These are phyloP conservation scores for Aureobasidium namibiae DNA, from an alignment of 2,329 filamentous ascomycete species.

Conservation along the genomic window DNA sequence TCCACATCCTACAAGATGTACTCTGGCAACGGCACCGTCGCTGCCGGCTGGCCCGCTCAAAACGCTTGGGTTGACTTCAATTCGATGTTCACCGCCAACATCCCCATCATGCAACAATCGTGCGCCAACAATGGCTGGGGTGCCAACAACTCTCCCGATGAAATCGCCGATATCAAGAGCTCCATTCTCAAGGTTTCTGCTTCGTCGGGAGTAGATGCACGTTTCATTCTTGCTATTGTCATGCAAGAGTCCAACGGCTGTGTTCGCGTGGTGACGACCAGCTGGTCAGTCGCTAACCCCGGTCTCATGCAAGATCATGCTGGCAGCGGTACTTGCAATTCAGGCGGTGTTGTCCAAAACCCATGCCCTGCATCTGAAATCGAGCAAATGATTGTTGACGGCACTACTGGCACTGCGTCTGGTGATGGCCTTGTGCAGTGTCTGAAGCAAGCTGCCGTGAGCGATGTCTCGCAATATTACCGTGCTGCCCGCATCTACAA, in stretches of 20 bases:
- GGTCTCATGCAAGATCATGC: constrained; percentile 41
- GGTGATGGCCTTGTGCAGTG: constrained; percentile 37
- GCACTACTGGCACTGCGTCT: constrained; percentile 32
- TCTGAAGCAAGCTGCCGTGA: constrained; percentile 22
- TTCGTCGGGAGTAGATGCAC: constrained; percentile 28
- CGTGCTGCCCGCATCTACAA: constrained; percentile 44
- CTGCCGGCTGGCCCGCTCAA: constrained; percentile 30
- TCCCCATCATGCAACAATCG: constrained; percentile 27
- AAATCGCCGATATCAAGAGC: constrained; percentile 30
- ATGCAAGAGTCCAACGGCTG: constrained; percentile 42
- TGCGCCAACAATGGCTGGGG: constrained; percentile 27
- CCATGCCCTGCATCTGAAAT: constrained; percentile 34
- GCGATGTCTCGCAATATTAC: constrained; percentile 35
- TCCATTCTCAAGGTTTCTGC: constrained; percentile 27
- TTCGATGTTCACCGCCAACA: constrained; percentile 28
- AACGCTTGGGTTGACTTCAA: constrained; percentile 30
- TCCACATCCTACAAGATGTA: constrained; percentile 21
- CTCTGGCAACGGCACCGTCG: constrained; percentile 27
- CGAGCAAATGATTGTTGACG: constrained; percentile 36
- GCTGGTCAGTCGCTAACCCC: constrained; percentile 33
- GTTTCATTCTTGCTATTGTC: constrained; percentile 37
- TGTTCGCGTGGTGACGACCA: constrained; percentile 36
- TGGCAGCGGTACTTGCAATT: constrained; percentile 32
- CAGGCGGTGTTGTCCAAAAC: constrained; percentile 23
- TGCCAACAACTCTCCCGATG: constrained; percentile 30